Evolutionary conservation across 257 asterid genomes (phyloP).

Genomic region (Fraxinus cuspidata): DNA sequence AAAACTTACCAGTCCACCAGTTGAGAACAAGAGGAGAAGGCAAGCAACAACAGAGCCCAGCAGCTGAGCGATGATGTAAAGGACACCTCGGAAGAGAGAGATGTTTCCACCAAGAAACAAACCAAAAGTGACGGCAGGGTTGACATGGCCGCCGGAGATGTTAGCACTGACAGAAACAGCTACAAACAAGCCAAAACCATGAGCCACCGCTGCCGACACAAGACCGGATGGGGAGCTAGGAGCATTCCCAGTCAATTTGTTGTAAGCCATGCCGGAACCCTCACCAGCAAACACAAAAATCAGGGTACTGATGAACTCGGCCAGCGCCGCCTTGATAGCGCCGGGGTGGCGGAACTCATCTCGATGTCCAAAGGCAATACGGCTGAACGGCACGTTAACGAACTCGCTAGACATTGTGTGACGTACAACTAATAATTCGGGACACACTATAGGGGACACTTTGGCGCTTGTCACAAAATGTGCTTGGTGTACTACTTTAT

Average conservation of each 20-base stretch:
- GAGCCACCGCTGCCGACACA: constrained; percentile 52
- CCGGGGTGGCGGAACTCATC: constrained; percentile 53
- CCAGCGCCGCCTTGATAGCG: constrained; percentile 59
- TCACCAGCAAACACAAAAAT: constrained; percentile 63
- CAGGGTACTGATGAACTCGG: constrained; percentile 60
- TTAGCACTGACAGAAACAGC: constrained; percentile 49
- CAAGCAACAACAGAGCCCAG: constrained; percentile 63
- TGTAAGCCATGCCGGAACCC: constrained; percentile 59
- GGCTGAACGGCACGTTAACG: constrained; percentile 50
- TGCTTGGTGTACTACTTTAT: constrained; percentile 19
- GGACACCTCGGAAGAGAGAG: constrained; percentile 57
- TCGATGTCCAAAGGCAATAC: constrained; percentile 45
- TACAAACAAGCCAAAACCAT: constrained; percentile 55
- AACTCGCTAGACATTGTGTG: constrained; percentile 39
- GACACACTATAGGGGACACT: not conserved
- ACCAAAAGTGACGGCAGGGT: constrained; percentile 72
- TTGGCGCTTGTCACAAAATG: not conserved
- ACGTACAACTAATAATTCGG: not conserved
- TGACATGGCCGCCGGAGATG: constrained; percentile 77
- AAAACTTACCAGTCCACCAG: constrained; percentile 59
- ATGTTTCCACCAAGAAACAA: constrained; percentile 66
- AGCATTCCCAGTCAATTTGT: constrained; percentile 41
- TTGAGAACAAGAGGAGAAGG: constrained; percentile 49
- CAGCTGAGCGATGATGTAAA: constrained; percentile 61
- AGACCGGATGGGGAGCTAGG: constrained; percentile 45